Base-by-base conservation (phyloP, 331 rosid genomes). In the Prunus yedoensis region DNA sequence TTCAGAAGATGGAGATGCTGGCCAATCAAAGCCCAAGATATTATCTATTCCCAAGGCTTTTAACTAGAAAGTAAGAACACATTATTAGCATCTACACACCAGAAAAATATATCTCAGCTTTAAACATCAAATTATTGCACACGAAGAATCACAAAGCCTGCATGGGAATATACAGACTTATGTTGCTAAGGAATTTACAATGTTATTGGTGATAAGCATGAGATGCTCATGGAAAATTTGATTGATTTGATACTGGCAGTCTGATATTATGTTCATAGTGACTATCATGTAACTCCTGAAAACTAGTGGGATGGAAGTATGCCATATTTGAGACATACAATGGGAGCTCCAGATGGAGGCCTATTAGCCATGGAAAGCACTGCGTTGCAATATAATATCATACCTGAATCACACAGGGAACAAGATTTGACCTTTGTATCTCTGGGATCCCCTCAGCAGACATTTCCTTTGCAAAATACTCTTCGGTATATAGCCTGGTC, bases 1-100 rank as follows among this genome's bases (percentile, higher is more conserved):
- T 86, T 94, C 98, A 38, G 96, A 85, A 67, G 97, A 90, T 67
- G 98, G 98, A 86, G 98, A 88, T 38, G 97, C 96, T 58, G 91
- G 98, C 98, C 96, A 94, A 79, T 94, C 96, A 85, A 94, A 94
- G 78, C 98, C 96, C 85, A 94, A 69, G 71, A 94, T 94, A 80
- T 94, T 94, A 83, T 94, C 98, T 69, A 94, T 90, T 73, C 98
- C 98, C 82, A 94, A 78, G 47, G 98, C 89, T 81, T 94, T 94
- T 79, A 94, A 86, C 98, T 94, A 86, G 43, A 71, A 89, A 64
- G 81, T 38, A 18, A 70, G 35, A 80, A 65, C 76, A 85, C 50
- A 78, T 52, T 63, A 75, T 69, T 50, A 74, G 69, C 62, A 75
- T 23, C 49, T 15, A 75, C 18, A 2, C 3, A 11, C 6, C 12